Conservation (phyloP, 331 rosid species). For the Ulmus americana region DNA sequence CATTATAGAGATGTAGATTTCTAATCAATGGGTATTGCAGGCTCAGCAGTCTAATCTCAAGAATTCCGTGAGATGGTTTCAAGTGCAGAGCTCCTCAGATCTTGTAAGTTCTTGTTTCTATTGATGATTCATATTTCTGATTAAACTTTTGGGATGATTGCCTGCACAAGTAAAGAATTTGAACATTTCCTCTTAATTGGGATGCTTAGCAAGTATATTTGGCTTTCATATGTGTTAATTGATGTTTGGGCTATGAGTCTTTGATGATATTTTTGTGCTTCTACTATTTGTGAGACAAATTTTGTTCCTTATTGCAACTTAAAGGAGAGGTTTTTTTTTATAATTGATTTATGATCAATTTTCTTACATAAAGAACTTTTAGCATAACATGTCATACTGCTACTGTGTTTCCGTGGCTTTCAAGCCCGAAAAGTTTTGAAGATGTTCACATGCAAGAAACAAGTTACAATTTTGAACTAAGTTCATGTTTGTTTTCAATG, state of each 20-base stretch:
- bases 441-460: neutral
- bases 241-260: too few species aligned
- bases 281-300: neutral
- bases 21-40: conserved; percentile 33
- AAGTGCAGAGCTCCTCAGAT: conserved; percentile 55
- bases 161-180: neutral
- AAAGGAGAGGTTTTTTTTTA: neutral
- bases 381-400: neutral
- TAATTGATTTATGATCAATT: neutral
- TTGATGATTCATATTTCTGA: neutral
- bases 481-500: conserved; percentile 17
- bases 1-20: neutral
- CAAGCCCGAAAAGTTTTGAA: neutral
- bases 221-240: too few species aligned
- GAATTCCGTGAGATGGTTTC: conserved; percentile 80
- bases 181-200: neutral
- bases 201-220: neutral
- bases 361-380: neutral
- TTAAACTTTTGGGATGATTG: neutral
- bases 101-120: conserved; percentile 33
- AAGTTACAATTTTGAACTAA: neutral
- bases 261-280: too few species aligned
- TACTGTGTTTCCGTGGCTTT: neutral
- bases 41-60: conserved; percentile 64
- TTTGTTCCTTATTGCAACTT: neutral